A percentile compares a stretch with the other conserved stretches of the same genome.
Evolutionary conservation across 495 filamentous ascomycete genomes (phyloP).

Genomic region (Hypomontagnella monticulosa): DNA sequence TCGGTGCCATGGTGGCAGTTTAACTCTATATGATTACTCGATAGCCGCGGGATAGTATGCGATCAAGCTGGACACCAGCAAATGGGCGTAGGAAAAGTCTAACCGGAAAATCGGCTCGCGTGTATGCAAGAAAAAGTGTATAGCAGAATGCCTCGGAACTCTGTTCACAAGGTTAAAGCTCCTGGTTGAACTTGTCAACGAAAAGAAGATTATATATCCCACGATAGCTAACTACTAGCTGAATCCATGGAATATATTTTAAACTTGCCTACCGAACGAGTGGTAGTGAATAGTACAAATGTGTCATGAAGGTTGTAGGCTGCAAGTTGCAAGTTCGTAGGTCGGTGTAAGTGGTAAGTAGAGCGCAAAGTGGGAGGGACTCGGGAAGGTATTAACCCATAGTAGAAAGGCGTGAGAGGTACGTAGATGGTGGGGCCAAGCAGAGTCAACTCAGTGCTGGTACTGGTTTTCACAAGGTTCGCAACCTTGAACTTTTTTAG

Average conservation of each 20-base stretch:
- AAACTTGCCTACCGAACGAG: background rate
- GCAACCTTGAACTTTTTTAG: background rate
- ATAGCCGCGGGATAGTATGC: background rate
- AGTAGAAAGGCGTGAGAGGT: background rate
- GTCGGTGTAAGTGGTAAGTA: slow-evolving; percentile 36
- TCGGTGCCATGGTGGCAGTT: slow-evolving; percentile 51
- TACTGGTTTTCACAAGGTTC: background rate
- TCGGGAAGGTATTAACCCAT: too few relatives aligned
- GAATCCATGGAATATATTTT: slow-evolving; percentile 27
- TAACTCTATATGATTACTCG: slow-evolving; percentile 7
- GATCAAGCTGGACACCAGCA: slow-evolving; percentile 9
- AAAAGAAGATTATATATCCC: slow-evolving; percentile 15
- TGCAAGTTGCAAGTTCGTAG: slow-evolving; percentile 19
- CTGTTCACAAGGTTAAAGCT: background rate
- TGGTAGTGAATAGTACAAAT: slow-evolving; percentile 9
- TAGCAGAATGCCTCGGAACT: slow-evolving; percentile 13
- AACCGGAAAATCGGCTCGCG: slow-evolving; percentile 9
- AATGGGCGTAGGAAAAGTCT: slow-evolving; percentile 4
- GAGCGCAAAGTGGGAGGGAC: background rate
- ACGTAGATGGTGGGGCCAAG: background rate
- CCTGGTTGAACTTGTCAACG: slow-evolving; percentile 9
- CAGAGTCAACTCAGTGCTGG: too few relatives aligned
- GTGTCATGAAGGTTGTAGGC: slow-evolving; percentile 27
- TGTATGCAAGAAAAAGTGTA: slow-evolving; percentile 10
- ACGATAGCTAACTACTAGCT: slow-evolving; percentile 9